These are phyloP conservation scores for Ottelia alismoides DNA, from an alignment of 106 monocot species.

Conservation along the genomic window DNA sequence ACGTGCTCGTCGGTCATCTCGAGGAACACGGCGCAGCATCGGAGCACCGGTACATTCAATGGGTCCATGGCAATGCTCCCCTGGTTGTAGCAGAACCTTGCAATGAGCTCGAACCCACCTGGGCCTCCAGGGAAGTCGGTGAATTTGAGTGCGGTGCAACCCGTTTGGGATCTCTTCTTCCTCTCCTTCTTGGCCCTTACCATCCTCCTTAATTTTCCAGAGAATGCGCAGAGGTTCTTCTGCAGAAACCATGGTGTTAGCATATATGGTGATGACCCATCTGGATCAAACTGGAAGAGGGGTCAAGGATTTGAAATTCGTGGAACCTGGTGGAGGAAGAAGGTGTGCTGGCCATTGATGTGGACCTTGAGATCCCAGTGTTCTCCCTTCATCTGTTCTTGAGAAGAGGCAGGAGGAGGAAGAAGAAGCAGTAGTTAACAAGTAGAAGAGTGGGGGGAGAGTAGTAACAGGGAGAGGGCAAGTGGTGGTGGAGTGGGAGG, in stretches of 20 bases:
- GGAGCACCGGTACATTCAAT: constrained; percentile 28
- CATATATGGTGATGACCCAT: too few species aligned
- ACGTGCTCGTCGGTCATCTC: constrained; percentile 56
- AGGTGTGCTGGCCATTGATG: constrained; percentile 51
- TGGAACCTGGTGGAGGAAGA: constrained; percentile 45
- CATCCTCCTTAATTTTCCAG: constrained; percentile 41
- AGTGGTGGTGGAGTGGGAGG: too few species aligned
- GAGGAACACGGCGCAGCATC: constrained; percentile 31
- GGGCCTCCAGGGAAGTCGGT: constrained; percentile 49
- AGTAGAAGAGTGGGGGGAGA: too few species aligned
- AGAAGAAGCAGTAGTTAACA: too few species aligned
- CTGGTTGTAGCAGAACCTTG: constrained; percentile 61
- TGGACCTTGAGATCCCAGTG: constrained; percentile 46
- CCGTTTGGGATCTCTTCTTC: not conserved
- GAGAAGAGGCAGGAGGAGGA: too few species aligned
- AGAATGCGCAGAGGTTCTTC: constrained; percentile 38
- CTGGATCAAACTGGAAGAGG: not conserved
- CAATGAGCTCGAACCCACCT: constrained; percentile 44
- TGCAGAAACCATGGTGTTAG: constrained; percentile 2
- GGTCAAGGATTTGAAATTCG: not conserved
- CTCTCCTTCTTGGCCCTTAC: constrained; percentile 27
- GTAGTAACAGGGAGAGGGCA: too few species aligned
- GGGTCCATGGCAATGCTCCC: constrained; percentile 41
- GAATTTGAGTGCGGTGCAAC: constrained; percentile 21
- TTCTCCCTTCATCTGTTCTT: constrained; percentile 48